A percentile compares a stretch with the other conserved stretches of the same genome.
These are phyloP conservation scores for Fusarium longipes DNA, from an alignment of 2,329 filamentous ascomycete species.

Conservation along the genomic window DNA sequence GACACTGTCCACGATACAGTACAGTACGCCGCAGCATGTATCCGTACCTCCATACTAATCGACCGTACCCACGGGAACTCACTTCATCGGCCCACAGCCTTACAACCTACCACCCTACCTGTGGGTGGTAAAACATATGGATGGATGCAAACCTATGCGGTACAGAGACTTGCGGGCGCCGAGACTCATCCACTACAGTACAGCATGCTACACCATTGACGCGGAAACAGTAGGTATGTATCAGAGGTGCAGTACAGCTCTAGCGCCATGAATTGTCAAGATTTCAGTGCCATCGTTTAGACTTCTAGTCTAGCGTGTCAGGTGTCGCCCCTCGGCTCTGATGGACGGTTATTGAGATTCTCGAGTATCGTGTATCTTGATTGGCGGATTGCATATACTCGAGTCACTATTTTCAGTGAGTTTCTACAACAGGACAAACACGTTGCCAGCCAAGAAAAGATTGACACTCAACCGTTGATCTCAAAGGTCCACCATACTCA, in stretches of 20 bases:
- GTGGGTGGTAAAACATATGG: no score
- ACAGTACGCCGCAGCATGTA: not conserved
- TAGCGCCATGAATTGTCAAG: conserved; percentile 24
- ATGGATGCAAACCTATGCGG: not conserved
- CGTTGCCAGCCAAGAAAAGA: conserved; percentile 18
- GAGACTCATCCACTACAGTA: not conserved
- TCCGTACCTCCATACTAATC: conserved; percentile 1
- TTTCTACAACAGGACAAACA: not conserved
- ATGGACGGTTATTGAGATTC: conserved; percentile 8
- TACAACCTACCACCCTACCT: no score
- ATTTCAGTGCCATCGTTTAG: conserved; percentile 5
- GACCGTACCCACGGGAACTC: not conserved
- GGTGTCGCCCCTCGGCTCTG: conserved; percentile 31
- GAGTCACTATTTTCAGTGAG: conserved; percentile 12
- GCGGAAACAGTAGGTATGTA: conserved; percentile 11
- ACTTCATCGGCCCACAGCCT: conserved; percentile 6
- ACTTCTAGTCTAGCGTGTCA: conserved; percentile 24
- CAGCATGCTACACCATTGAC: conserved; percentile 16
- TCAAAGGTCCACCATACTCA: not conserved
- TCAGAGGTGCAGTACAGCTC: conserved; percentile 2
- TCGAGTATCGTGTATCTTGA: conserved; percentile 3
- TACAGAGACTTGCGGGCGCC: conserved; percentile 20
- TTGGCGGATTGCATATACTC: not conserved
- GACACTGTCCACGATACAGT: conserved; percentile 21
- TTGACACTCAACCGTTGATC: conserved; percentile 4